These are phyloP conservation scores for Luffa aegyptiaca DNA, from an alignment of 306 rosid species.

Conservation along the genomic window DNA sequence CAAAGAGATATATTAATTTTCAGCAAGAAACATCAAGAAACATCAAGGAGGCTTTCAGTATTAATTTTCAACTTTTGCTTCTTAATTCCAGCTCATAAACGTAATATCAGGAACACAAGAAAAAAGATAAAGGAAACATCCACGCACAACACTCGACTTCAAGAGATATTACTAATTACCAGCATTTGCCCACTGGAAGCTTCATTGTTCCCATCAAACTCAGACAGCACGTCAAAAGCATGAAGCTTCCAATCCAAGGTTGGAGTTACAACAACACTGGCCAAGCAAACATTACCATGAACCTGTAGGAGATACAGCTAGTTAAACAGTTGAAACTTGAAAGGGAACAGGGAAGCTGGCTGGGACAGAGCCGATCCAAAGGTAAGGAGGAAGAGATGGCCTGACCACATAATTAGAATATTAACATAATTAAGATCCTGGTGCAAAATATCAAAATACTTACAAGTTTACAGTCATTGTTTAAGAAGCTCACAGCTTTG, in stretches of 20 bases:
- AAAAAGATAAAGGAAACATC: not conserved
- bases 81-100: conserved; percentile 1
- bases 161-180: conserved; percentile 36
- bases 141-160: not conserved
- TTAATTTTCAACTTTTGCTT: not conserved
- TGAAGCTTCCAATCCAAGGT: conserved; percentile 99
- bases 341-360: not conserved
- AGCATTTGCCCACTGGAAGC: conserved; percentile 67
- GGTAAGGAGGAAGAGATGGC: not conserved
- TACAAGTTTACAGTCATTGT: conserved; percentile 91
- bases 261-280: conserved; percentile 92
- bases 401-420: not conserved
- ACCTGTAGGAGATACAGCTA: conserved; percentile 40
- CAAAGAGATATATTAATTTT: too few species aligned
- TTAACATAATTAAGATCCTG: not conserved
- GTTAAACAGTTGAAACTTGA: conserved; percentile 15
- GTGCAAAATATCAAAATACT: not conserved
- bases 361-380: not conserved
- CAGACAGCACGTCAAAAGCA: conserved; percentile 93
- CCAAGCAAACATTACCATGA: conserved; percentile 89
- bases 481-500: conserved; percentile 96
- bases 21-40: not conserved
- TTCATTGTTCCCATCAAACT: conserved; percentile 66
- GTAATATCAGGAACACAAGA: not conserved
- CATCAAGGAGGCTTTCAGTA: not conserved